phyloP scores from a whole-genome alignment of 2,329 filamentous ascomycete genomes.

The Ophiostoma piceae region DNA sequence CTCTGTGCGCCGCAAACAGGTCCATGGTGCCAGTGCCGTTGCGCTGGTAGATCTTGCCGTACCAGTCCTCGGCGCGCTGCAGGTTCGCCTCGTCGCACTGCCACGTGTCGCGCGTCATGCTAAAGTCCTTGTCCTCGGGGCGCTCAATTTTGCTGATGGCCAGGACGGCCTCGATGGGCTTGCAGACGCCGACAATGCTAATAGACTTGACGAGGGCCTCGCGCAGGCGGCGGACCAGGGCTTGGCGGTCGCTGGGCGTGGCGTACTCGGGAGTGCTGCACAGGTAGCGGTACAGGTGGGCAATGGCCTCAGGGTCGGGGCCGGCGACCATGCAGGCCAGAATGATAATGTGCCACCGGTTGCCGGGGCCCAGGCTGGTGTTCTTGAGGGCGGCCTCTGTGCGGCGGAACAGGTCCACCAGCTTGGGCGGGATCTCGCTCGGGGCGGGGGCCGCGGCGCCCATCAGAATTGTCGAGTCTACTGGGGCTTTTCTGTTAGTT shows the following conservation, averaged over 20 bases:
- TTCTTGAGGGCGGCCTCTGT: constrained; percentile 21
- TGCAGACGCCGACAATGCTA: constrained; percentile 56
- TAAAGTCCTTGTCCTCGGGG: constrained; percentile 53
- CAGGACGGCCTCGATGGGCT: constrained; percentile 56
- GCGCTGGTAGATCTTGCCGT: constrained; percentile 51
- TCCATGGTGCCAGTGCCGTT: constrained; percentile 39
- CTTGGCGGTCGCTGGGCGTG: constrained; percentile 41
- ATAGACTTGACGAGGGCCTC: constrained; percentile 57
- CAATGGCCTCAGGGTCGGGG: constrained; percentile 47
- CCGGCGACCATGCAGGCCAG: constrained; percentile 44
- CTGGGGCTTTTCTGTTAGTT: not conserved
- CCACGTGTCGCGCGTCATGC: constrained; percentile 52
- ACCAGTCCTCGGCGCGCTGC: constrained; percentile 50
- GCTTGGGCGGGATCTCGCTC: not conserved
- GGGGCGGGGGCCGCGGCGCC: not conserved
- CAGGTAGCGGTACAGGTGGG: constrained; percentile 52
- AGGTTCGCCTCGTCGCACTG: constrained; percentile 52
- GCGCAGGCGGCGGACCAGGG: constrained; percentile 47
- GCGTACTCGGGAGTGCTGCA: constrained; percentile 42
- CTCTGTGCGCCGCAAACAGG: constrained; percentile 37
- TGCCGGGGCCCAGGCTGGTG: constrained; percentile 25
- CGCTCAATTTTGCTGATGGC: constrained; percentile 48
- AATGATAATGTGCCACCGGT: constrained; percentile 30
- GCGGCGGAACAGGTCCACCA: constrained; percentile 22
- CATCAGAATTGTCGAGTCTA: constrained; percentile 2